These are phyloP conservation scores for Plicaturopsis crispa DNA, from an alignment of 768 basidiomycete genomes.

Conservation along the genomic window DNA sequence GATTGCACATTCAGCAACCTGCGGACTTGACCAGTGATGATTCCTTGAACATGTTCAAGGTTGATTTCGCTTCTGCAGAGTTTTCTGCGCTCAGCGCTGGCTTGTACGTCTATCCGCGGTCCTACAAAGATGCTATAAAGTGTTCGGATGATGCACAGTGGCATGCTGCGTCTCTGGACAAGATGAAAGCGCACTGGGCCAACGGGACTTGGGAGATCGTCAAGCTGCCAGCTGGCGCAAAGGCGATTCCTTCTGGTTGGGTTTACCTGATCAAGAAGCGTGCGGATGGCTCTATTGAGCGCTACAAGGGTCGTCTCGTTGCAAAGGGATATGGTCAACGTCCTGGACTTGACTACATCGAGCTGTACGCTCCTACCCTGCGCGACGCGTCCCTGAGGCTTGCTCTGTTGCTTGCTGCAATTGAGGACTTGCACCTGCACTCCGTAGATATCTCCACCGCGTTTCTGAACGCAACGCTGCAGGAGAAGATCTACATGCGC, in stretches of 20 bases:
- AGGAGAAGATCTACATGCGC: slow-evolving; percentile 21
- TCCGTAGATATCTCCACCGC: slow-evolving; percentile 13
- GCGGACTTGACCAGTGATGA: no score
- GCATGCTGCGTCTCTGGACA: slow-evolving; percentile 14
- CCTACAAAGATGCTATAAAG: slow-evolving; percentile 13
- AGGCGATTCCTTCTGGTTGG: slow-evolving; percentile 24
- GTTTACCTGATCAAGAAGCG: slow-evolving; percentile 28
- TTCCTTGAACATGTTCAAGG: no score
- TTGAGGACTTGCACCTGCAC: slow-evolving; percentile 12
- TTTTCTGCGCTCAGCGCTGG: no score
- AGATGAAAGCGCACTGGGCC: slow-evolving; percentile 13
- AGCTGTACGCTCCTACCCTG: slow-evolving; percentile 23
- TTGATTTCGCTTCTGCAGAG: no score
- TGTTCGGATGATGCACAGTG: slow-evolving; percentile 11
- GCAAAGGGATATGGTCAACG: slow-evolving; percentile 26
- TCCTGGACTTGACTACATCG: slow-evolving; percentile 24
- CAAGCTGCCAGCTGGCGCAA: slow-evolving; percentile 19
- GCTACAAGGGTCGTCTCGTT: slow-evolving; percentile 30
- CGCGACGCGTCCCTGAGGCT: slow-evolving; percentile 13
- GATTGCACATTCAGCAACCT: no score
- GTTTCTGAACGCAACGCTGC: slow-evolving; percentile 19
- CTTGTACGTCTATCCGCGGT: no score
- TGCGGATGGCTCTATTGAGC: slow-evolving; percentile 18
- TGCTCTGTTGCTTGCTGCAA: slow-evolving; percentile 13
- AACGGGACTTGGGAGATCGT: slow-evolving; percentile 17